Evolutionary conservation across 257 asterid species (phyloP).

Genomic region (Solanum gracilifrons): DNA sequence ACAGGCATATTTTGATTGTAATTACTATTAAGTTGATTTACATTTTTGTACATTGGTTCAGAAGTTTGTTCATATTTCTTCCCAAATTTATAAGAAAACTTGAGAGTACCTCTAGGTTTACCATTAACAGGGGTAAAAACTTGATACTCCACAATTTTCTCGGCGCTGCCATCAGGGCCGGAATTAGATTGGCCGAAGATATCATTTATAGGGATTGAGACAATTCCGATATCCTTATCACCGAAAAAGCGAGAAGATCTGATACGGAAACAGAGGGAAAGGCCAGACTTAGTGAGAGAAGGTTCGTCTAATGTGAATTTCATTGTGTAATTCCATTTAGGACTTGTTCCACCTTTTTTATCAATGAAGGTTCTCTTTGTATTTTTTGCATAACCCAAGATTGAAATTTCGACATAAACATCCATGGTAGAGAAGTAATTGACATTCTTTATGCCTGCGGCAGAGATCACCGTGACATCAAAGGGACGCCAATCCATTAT

Average conservation of each 20-base stretch:
- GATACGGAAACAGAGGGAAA: neutral
- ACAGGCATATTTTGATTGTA: neutral
- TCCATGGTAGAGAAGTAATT: slow-evolving; percentile 38
- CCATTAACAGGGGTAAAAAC: neutral
- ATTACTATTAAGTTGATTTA: neutral
- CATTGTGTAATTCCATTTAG: slow-evolving; percentile 48
- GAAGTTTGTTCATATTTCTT: neutral
- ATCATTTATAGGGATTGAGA: neutral
- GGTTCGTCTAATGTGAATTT: slow-evolving; percentile 19
- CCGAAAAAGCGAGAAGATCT: neutral
- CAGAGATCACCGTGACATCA: slow-evolving; percentile 32
- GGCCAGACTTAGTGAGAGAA: neutral
- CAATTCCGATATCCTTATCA: neutral
- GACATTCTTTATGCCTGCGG: slow-evolving; percentile 39
- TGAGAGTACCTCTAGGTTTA: neutral
- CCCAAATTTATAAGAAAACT: slow-evolving; percentile 1
- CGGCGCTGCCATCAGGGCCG: neutral
- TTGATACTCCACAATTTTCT: neutral
- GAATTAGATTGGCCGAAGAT: neutral
- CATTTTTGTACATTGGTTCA: neutral
- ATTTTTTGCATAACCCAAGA: slow-evolving; percentile 40
- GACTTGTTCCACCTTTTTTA: slow-evolving; percentile 35
- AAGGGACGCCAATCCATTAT: slow-evolving; percentile 47
- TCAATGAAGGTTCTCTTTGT: slow-evolving; percentile 27
- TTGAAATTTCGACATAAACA: slow-evolving; percentile 35